Conservation (phyloP, 1,139 yeast species). For the Saccharomyces hybrid region DNA sequence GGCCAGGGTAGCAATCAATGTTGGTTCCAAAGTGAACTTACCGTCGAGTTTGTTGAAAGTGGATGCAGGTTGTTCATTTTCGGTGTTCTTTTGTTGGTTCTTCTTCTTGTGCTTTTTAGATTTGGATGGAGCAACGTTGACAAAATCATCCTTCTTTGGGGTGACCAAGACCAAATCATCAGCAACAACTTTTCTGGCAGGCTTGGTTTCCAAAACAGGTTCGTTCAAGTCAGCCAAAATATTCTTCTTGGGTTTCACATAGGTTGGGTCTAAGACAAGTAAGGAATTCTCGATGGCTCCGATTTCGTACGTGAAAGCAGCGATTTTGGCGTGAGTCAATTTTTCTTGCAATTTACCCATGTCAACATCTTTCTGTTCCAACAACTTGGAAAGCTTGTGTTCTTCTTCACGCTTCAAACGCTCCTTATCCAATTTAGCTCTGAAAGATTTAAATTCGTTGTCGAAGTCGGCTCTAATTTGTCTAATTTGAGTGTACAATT, state of each 20-base stretch:
- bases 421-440: slow-evolving; percentile 60
- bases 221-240: slow-evolving; percentile 29
- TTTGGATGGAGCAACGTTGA: slow-evolving; percentile 40
- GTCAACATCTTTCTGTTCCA: slow-evolving; percentile 55
- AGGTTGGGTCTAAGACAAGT: slow-evolving; percentile 69
- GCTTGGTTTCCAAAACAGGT: slow-evolving; percentile 24
- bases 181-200: slow-evolving; percentile 40
- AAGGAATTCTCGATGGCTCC: slow-evolving; percentile 65
- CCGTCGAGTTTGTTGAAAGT: slow-evolving; percentile 20
- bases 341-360: slow-evolving; percentile 60
- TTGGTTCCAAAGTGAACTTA: slow-evolving; percentile 73
- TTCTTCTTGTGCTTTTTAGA: slow-evolving; percentile 49
- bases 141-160: slow-evolving; percentile 50
- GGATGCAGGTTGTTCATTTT: slow-evolving; percentile 21
- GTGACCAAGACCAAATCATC: slow-evolving; percentile 57
- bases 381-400: slow-evolving; percentile 45
- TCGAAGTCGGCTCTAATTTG: slow-evolving; percentile 61
- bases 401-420: slow-evolving; percentile 66
- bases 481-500: slow-evolving; percentile 55
- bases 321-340: slow-evolving; percentile 62
- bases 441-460: slow-evolving; percentile 63
- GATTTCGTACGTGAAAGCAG: slow-evolving; percentile 78
- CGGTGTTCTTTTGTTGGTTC: slow-evolving; percentile 35
- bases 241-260: slow-evolving; percentile 47
- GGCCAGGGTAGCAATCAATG: slow-evolving; percentile 68